Conservation (phyloP, 129 eudicot species). For the Calendula officinalis region DNA sequence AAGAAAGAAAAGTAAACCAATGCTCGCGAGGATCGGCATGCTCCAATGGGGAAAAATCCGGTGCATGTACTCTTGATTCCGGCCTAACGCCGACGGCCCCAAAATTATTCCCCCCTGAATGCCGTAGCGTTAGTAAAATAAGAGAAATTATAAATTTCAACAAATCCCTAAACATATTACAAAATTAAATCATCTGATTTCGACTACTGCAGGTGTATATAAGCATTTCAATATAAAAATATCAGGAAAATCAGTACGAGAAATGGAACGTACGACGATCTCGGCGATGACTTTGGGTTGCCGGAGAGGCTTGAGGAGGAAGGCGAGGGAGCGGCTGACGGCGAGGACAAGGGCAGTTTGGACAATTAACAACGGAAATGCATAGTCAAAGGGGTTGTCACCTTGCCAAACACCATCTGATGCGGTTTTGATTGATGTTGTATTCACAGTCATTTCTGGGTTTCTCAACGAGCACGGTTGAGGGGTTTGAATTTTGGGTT, state of each 20-base stretch:
- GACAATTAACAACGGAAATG: slow-evolving; percentile 63
- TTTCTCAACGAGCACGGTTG: background rate
- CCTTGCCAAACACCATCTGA: slow-evolving; percentile 83
- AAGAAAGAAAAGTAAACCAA: slow-evolving; percentile 76
- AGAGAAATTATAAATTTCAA: too few relatives aligned
- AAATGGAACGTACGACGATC: slow-evolving; percentile 55
- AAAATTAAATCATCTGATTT: too few relatives aligned
- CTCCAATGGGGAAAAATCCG: slow-evolving; percentile 75
- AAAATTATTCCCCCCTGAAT: slow-evolving; percentile 75
- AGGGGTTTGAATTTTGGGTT: background rate
- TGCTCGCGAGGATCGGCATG: slow-evolving; percentile 78
- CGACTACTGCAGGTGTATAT: too few relatives aligned
- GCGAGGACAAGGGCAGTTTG: slow-evolving; percentile 61
- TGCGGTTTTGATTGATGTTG: slow-evolving; percentile 47
- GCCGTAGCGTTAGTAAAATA: too few relatives aligned
- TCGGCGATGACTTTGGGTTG: slow-evolving; percentile 94
- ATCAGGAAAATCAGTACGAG: too few relatives aligned
- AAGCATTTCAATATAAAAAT: too few relatives aligned
- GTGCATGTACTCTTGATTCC: slow-evolving; percentile 61
- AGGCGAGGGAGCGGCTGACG: slow-evolving; percentile 62
- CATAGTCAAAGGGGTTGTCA: slow-evolving; percentile 63
- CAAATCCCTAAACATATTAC: background rate
- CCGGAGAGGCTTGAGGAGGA: slow-evolving; percentile 83
- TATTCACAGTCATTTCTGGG: slow-evolving; percentile 42
- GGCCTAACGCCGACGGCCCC: slow-evolving; percentile 84